Conservation (phyloP, 306 rosid genomes). For the Cicer chorassanicum region DNA sequence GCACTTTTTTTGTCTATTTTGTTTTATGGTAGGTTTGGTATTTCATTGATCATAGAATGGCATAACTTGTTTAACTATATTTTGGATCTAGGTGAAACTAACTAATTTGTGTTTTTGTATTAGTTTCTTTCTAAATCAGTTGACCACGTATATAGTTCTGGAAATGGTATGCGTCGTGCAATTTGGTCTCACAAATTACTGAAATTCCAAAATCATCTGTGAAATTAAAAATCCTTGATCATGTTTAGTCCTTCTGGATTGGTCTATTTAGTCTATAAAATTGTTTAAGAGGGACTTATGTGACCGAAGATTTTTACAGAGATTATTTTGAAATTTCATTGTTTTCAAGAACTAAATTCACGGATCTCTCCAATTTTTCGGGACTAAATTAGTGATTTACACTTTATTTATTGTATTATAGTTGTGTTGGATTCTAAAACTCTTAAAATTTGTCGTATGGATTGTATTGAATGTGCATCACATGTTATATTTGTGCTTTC, state of each 20-base stretch:
- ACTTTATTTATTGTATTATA: neutral
- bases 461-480: neutral
- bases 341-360: neutral
- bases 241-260: neutral
- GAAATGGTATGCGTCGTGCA: neutral
- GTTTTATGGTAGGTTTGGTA: slow-evolving; percentile 5
- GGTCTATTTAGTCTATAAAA: neutral
- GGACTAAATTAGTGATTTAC: neutral
- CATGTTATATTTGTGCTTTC: neutral
- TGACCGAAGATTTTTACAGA: neutral
- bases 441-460: neutral
- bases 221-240: neutral
- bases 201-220: neutral
- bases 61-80: slow-evolving; percentile 28
- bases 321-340: neutral
- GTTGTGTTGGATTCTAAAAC: neutral
- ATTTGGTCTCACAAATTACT: neutral
- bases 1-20: neutral
- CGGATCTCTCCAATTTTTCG: neutral
- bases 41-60: neutral
- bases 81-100: slow-evolving; percentile 36
- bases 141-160: neutral
- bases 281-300: neutral
- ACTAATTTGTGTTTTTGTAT: neutral
- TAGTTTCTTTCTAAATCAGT: neutral